phyloP scores from a whole-genome alignment of 176 grass and related monocot genomes.

The Paspalum vaginatum region DNA sequence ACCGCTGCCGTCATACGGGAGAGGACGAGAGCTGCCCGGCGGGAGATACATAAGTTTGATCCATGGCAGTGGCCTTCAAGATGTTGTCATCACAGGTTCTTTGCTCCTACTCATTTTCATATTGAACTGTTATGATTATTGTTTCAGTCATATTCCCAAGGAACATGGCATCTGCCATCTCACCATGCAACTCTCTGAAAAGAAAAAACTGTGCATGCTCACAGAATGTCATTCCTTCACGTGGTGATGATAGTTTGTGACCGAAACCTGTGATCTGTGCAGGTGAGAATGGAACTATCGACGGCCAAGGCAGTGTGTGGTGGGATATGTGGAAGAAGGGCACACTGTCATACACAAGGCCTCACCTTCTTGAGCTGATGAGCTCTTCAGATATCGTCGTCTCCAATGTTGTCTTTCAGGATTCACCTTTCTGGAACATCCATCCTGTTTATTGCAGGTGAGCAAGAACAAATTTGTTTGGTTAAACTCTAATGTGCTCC shows the following conservation, averaged over 20 bases:
- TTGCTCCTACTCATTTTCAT: background rate
- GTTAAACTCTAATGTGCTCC: background rate
- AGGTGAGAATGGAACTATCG: constrained; percentile 93
- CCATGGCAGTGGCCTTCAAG: constrained; percentile 76
- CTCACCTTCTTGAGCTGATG: constrained; percentile 78
- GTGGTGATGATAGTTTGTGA: background rate
- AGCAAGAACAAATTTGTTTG: constrained; percentile 2
- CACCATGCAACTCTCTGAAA: background rate
- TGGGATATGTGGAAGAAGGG: constrained; percentile 97
- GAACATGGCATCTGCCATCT: background rate
- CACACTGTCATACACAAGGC: constrained; percentile 76
- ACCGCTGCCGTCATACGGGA: constrained; percentile 83
- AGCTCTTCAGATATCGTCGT: constrained; percentile 77
- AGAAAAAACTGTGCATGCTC: background rate
- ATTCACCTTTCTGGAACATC: constrained; percentile 96
- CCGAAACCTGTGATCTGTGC: constrained; percentile 3
- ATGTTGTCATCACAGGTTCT: constrained; percentile 94
- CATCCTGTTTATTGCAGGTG: constrained; percentile 98
- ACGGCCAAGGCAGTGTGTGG: constrained; percentile 87
- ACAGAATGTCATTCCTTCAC: background rate
- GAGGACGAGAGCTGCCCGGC: constrained; percentile 81
- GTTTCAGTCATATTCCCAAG: background rate
- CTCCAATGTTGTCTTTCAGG: constrained; percentile 72
- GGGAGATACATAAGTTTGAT: constrained; percentile 89
- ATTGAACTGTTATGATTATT: background rate